Percentiles rank a stretch among this genome's conserved stretches.
Conservation (phyloP, 768 basidiomycete species). For the Auriscalpium orientale region DNA sequence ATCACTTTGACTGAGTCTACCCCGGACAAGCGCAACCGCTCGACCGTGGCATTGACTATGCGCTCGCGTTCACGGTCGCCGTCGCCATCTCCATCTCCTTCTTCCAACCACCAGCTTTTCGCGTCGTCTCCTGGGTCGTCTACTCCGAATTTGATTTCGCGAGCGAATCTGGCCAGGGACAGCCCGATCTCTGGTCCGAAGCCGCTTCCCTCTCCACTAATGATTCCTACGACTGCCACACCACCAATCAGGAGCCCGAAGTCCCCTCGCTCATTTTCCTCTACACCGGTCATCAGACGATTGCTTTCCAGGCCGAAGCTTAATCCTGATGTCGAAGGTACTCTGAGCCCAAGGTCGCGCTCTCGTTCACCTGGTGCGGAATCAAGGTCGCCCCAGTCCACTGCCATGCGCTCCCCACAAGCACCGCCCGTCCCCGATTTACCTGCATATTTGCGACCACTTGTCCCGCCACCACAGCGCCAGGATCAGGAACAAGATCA, state of each 20-base stretch:
- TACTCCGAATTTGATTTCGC: not conserved
- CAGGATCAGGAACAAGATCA: not conserved
- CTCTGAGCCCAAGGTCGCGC: constrained; percentile 3
- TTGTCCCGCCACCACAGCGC: constrained; percentile 1
- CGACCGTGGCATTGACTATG: not conserved
- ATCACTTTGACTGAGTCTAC: not conserved
- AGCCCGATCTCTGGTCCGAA: not conserved
- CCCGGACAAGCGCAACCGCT: not conserved
- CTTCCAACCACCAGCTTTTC: not conserved
- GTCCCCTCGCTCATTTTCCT: constrained; percentile 1
- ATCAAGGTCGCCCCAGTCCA: not conserved
- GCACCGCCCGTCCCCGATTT: not conserved
- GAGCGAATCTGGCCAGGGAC: not conserved
- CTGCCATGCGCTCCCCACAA: not conserved
- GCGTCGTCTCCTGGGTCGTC: not conserved
- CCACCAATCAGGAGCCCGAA: not conserved
- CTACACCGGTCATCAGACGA: constrained; percentile 11
- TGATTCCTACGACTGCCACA: not conserved
- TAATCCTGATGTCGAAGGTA: no score
- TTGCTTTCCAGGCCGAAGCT: constrained; percentile 13
- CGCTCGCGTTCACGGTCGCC: not conserved
- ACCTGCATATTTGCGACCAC: not conserved
- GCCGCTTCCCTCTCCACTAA: not conserved
- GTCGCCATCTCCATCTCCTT: not conserved
- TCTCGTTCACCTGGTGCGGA: not conserved